phyloP scores from a whole-genome alignment of 1,139 yeast genomes.

The Blastobotrys capitulatus region DNA sequence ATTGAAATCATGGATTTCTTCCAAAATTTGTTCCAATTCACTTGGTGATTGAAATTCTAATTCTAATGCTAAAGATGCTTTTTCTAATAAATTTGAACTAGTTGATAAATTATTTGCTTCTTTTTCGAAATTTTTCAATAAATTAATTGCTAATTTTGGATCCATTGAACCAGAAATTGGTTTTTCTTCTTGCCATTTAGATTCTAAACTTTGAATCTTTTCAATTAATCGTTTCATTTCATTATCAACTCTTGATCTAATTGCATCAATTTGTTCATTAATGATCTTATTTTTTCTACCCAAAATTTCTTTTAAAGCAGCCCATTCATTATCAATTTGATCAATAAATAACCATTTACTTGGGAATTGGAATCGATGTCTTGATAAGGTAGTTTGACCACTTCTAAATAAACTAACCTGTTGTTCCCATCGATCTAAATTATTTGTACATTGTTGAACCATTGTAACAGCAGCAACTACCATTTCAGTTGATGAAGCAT shows the following conservation, averaged over 20 bases:
- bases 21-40: constrained; percentile 34
- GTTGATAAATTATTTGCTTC: constrained; percentile 25
- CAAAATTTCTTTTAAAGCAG: constrained; percentile 43
- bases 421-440: constrained; percentile 32
- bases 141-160: constrained; percentile 49
- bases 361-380: constrained; percentile 46
- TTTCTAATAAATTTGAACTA: constrained; percentile 31
- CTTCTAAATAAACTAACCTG: constrained; percentile 29
- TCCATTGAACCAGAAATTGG: constrained; percentile 43
- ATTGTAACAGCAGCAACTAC: constrained; percentile 36
- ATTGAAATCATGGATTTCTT: constrained; percentile 54
- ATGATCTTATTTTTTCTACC: constrained; percentile 38
- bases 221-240: constrained; percentile 41
- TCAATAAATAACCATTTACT: constrained; percentile 57
- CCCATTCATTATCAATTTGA: constrained; percentile 52
- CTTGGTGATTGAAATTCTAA: constrained; percentile 35
- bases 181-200: constrained; percentile 47
- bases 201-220: constrained; percentile 29
- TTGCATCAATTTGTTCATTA: constrained; percentile 40
- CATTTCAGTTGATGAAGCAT: constrained; percentile 35
- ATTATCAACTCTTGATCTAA: constrained; percentile 40
- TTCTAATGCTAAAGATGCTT: constrained; percentile 42
- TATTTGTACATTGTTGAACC: constrained; percentile 30
- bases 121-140: constrained; percentile 42
- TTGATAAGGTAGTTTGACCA: constrained; percentile 45